Evolutionary conservation across 345 rosid species (phyloP).

Genomic region (Capsella bursapastoris): DNA sequence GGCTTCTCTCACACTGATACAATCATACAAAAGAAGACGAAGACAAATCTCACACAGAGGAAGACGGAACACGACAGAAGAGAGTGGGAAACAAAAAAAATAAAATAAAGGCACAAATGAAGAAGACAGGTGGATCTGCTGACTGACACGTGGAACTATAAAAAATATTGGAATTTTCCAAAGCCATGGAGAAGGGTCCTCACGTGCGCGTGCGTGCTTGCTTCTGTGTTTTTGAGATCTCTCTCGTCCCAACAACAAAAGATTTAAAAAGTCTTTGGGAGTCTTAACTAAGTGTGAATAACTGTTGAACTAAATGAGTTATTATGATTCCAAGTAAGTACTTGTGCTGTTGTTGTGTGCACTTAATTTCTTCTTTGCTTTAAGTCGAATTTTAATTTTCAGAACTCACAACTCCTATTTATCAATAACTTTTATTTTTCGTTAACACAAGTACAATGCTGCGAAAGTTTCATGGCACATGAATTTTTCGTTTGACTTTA

Average conservation of each 20-base stretch:
- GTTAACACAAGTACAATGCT: slow-evolving; percentile 7
- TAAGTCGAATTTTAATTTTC: not conserved
- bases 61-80: slow-evolving; percentile 38
- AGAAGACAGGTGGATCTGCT: slow-evolving; percentile 59
- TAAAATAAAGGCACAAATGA: slow-evolving; percentile 49
- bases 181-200: slow-evolving; percentile 30
- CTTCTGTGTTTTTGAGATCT: slow-evolving; percentile 15
- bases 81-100: slow-evolving; percentile 39
- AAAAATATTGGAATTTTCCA: slow-evolving; percentile 33
- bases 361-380: not conserved
- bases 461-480: slow-evolving; percentile 13
- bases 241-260: not conserved
- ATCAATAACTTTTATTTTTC: not conserved
- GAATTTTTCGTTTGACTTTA: slow-evolving; percentile 30
- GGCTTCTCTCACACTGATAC: slow-evolving; percentile 40
- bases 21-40: slow-evolving; percentile 34
- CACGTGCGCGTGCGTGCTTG: slow-evolving; percentile 45
- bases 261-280: not conserved
- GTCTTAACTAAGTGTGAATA: not conserved
- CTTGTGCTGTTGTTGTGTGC: not conserved
- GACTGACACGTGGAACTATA: slow-evolving; percentile 57
- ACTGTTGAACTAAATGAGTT: not conserved
- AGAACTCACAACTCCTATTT: not conserved
- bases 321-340: not conserved
- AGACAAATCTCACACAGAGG: slow-evolving; percentile 32